Percentiles rank a stretch among this genome's conserved stretches.
phyloP scores from a whole-genome alignment of 495 filamentous ascomycete species.

The Paragyromitra xinjiangensis region DNA sequence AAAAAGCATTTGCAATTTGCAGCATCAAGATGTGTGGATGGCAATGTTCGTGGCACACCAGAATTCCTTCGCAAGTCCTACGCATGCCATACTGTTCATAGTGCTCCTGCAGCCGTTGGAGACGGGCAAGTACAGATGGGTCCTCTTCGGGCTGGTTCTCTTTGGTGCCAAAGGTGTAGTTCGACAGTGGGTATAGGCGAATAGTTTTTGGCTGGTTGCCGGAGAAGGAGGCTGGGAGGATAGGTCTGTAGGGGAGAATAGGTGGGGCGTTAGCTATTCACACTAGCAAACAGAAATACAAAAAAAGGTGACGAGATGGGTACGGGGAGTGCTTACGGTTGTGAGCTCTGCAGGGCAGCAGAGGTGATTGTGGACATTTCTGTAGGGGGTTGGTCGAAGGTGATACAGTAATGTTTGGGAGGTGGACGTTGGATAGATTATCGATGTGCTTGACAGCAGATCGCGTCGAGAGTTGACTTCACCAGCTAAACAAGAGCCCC shows the following conservation, averaged over 20 bases:
- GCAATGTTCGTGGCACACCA: constrained; percentile 98
- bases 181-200: constrained; percentile 92
- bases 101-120: constrained; percentile 93
- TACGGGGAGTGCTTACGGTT: constrained; percentile 63
- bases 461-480: constrained; percentile 29
- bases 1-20: constrained; percentile 98
- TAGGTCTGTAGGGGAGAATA: constrained; percentile 65
- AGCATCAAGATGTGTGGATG: constrained; percentile 98
- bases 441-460: constrained; percentile 1
- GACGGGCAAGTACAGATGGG: constrained; percentile 88
- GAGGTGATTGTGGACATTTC: constrained; percentile 79
- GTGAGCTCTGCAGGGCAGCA: constrained; percentile 73
- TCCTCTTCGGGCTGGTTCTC: constrained; percentile 98
- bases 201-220: constrained; percentile 89
- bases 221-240: constrained; percentile 82
- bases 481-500: constrained; percentile 21
- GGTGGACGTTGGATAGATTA: constrained; percentile 2
- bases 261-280: constrained; percentile 31
- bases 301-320: constrained; percentile 9
- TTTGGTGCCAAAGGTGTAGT: constrained; percentile 98
- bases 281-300: constrained; percentile 16
- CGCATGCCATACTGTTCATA: constrained; percentile 94
- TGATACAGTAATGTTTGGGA: constrained; percentile 11
- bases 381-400: constrained; percentile 30
- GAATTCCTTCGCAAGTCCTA: constrained; percentile 91